A percentile compares a stretch with the other conserved stretches of the same genome.
phyloP scores from a whole-genome alignment of 1,284 basidiomycete species.

The Cutaneotrichosporon sp. region DNA sequence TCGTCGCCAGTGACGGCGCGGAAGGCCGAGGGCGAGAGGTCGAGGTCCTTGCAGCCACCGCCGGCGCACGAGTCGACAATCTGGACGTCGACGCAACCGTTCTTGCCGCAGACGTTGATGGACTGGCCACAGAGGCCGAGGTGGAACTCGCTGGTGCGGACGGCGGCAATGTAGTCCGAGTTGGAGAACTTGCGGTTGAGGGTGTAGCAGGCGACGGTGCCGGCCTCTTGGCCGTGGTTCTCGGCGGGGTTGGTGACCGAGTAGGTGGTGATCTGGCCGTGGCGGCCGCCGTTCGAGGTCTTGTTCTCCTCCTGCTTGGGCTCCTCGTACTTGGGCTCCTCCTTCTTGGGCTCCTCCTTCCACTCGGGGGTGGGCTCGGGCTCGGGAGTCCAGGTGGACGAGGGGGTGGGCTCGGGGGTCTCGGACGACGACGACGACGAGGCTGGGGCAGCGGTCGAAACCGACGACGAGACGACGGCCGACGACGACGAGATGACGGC shows the following conservation, averaged over 20 bases:
- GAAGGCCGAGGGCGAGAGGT: conserved; percentile 5
- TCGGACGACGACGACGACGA: background rate
- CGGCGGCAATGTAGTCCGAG: background rate
- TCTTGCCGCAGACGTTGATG: background rate
- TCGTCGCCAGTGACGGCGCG: background rate
- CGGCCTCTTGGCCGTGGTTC: conserved; percentile 15
- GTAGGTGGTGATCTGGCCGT: conserved; percentile 12
- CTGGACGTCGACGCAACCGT: background rate
- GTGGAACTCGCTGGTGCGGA: background rate
- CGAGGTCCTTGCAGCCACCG: conserved; percentile 5
- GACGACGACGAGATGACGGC: background rate
- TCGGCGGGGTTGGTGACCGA: conserved; percentile 10
- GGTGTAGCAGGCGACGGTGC: conserved; percentile 3
- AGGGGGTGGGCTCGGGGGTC: background rate
- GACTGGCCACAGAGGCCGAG: background rate
- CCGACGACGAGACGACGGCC: background rate
- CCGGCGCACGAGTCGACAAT: conserved; percentile 14
- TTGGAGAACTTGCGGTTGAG: background rate
- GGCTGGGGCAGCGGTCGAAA: background rate
- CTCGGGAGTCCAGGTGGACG: background rate
- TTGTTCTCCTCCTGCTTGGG: background rate
- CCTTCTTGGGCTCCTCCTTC: background rate
- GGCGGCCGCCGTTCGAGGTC: background rate
- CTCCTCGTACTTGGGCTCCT: background rate
- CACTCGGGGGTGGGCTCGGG: background rate